phyloP scores from a whole-genome alignment of 805 yeast species.

The Cyberlindnera xishuangbannaensis region DNA sequence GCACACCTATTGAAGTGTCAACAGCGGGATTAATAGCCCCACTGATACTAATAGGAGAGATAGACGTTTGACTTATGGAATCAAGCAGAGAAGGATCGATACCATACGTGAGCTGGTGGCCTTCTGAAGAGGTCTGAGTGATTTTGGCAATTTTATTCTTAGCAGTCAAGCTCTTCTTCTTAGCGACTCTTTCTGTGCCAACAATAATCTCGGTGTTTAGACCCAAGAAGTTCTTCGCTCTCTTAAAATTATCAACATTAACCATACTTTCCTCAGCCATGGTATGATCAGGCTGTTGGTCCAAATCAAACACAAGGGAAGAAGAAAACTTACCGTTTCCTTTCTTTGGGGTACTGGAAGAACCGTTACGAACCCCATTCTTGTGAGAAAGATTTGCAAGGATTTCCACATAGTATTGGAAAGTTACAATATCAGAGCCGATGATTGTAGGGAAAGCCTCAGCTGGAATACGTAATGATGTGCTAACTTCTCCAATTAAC shows the following conservation, averaged over 20 bases:
- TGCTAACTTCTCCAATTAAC: conserved; percentile 48
- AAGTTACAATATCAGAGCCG: conserved; percentile 65
- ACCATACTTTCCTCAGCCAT: conserved; percentile 38
- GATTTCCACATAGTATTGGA: conserved; percentile 81
- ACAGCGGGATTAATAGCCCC: conserved; percentile 1
- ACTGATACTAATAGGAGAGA: conserved; percentile 23
- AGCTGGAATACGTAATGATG: conserved; percentile 68
- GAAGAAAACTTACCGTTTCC: conserved; percentile 16
- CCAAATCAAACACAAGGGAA: conserved; percentile 22
- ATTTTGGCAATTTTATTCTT: conserved; percentile 6
- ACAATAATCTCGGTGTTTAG: conserved; percentile 72
- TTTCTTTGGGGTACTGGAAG: conserved; percentile 23
- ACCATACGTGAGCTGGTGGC: background rate
- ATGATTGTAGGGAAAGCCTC: conserved; percentile 83
- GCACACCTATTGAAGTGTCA: background rate
- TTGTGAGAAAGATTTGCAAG: conserved; percentile 73
- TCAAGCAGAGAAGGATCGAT: conserved; percentile 8
- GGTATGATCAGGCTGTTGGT: conserved; percentile 20
- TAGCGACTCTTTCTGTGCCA: conserved; percentile 59
- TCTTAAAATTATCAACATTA: conserved; percentile 74
- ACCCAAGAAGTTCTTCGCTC: conserved; percentile 74
- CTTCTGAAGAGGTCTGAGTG: background rate
- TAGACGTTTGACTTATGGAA: conserved; percentile 18
- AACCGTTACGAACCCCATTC: conserved; percentile 26
- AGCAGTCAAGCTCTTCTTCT: conserved; percentile 4